phyloP scores from a whole-genome alignment of 257 asterid genomes.

The Orobanche coerulescens region DNA sequence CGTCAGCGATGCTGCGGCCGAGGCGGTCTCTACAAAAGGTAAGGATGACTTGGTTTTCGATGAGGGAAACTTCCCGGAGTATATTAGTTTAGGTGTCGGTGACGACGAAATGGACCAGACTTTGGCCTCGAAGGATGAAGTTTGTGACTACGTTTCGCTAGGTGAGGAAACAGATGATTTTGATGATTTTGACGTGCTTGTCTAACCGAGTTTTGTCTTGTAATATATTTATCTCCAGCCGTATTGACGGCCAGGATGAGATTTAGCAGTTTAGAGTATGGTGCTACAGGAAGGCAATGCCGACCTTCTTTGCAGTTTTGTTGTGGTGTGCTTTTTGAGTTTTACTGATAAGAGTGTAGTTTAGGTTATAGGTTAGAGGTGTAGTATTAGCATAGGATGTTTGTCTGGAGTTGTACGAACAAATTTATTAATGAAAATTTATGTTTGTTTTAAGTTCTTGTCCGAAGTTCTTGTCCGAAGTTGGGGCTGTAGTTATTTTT shows the following conservation, averaged over 20 bases:
- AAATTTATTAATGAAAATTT: neutral
- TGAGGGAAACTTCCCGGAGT: constrained; percentile 55
- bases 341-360: neutral
- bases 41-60: constrained; percentile 29
- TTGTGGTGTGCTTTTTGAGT: neutral
- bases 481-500: too few relatives aligned
- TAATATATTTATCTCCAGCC: constrained; percentile 2
- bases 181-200: constrained; percentile 31
- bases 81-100: constrained; percentile 50
- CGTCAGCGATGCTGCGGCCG: constrained; percentile 19
- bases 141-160: too few relatives aligned
- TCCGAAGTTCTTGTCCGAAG: too few relatives aligned
- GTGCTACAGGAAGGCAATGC: constrained; percentile 4
- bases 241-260: too few relatives aligned
- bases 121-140: too few relatives aligned
- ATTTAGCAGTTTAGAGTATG: too few relatives aligned
- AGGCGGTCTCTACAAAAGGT: constrained; percentile 30
- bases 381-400: neutral
- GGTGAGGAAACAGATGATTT: too few relatives aligned
- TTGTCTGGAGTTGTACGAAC: neutral
- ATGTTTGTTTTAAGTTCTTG: too few relatives aligned
- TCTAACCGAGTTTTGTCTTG: constrained; percentile 28
- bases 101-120: constrained; percentile 16
- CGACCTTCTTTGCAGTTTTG: neutral
- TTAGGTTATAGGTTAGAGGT: neutral